Base-by-base conservation (phyloP, 768 basidiomycete genomes). In the Termitomyces sp. region DNA sequence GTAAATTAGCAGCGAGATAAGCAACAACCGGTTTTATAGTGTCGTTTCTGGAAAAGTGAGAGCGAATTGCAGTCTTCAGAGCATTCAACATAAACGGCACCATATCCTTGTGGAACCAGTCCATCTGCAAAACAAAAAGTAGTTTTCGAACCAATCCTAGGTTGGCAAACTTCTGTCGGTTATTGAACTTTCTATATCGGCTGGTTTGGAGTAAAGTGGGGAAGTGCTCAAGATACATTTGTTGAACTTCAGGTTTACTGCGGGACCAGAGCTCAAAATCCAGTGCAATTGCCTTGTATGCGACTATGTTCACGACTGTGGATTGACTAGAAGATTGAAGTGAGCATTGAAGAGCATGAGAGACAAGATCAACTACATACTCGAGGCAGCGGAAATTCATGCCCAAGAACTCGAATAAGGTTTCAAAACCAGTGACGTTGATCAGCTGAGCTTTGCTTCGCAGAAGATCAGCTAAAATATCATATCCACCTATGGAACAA, bases 201-300 rank as follows among this genome's bases (percentile, higher is more conserved):
- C 91, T 94, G 2, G 81, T 77, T 52, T 81, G 73, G 16, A 96
- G 68, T 18, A 97, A 81, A 14, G 84, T 88, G 6, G 79, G 70
- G 66, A 96, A 94, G 67, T 96, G 94, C 48, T 89, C 87, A 0
- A 95, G 75, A 63, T 94, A 87, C 13, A 85, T 80, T 4, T 78
- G 78, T 64, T 92, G 90, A n/a, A 97, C 84, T 49, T 91, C 90
- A 18, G 74, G 66, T 4, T 77, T 77, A 0, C 89, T 85, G 32
- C 74, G 79, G 0, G 90, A 84, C 95, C 95, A 98, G 12, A 97
- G 83, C 52, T 92, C 87, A 61, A 98, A 92, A 64, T 96, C 93
- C 1, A 98, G 82, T 0, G 91, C 92, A 48, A 98, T 81, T 4
- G 86, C 81, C 44, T 81, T 80, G 68, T 97, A 96, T 5, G 90